phyloP scores from a whole-genome alignment of 1,284 basidiomycete genomes.

The Mixia osmundae region DNA sequence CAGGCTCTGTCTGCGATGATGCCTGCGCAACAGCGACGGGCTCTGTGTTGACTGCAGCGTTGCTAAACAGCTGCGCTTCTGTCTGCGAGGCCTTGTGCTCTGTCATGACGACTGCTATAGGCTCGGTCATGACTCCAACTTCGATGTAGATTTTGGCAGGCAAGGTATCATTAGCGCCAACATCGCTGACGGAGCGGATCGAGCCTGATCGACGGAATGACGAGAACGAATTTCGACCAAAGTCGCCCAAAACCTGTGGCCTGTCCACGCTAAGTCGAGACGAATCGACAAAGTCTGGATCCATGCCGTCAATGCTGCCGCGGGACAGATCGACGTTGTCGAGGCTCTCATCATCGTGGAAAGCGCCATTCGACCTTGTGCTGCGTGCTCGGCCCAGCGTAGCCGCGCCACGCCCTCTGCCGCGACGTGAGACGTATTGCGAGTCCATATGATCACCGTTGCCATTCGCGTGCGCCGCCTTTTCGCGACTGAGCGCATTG shows the following conservation, averaged over 20 bases:
- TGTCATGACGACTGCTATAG: too few relatives aligned
- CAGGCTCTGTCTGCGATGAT: too few relatives aligned
- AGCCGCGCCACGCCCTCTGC: neutral
- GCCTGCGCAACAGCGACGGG: too few relatives aligned
- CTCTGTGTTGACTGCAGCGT: too few relatives aligned
- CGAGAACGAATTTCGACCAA: neutral
- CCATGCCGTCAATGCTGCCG: constrained; percentile 51
- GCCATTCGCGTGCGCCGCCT: constrained; percentile 5
- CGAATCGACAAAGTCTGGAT: constrained; percentile 54
- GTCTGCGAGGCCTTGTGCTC: too few relatives aligned
- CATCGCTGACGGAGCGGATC: constrained; percentile 3
- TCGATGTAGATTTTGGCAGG: too few relatives aligned
- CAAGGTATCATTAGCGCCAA: too few relatives aligned
- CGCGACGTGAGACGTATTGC: neutral
- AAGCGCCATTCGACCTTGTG: constrained; percentile 1
- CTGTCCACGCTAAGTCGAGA: constrained; percentile 22
- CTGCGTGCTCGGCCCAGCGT: neutral
- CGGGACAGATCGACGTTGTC: constrained; percentile 5
- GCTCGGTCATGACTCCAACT: too few relatives aligned
- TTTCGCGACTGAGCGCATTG: constrained; percentile 30
- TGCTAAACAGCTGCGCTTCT: too few relatives aligned
- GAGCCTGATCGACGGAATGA: neutral
- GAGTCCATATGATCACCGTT: constrained; percentile 2
- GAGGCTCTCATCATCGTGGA: constrained; percentile 6
- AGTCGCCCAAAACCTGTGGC: neutral